These are phyloP conservation scores for Albifimbria verrucaria DNA, from an alignment of 2,329 filamentous ascomycete genomes.

Conservation along the genomic window DNA sequence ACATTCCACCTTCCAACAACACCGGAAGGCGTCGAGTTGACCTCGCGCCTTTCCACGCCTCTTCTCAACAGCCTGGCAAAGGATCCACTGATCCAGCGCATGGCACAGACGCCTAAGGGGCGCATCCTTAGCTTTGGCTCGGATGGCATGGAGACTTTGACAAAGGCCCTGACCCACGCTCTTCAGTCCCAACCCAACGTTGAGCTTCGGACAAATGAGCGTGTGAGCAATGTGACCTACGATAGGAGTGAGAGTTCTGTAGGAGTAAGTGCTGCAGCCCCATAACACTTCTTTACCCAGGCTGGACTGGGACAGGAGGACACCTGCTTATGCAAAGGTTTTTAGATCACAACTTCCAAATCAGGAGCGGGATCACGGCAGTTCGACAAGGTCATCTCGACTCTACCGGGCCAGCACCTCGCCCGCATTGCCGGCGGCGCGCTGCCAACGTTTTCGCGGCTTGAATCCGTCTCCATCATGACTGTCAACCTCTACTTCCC, in stretches of 20 bases:
- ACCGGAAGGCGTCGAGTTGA: conserved; percentile 39
- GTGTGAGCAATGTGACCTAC: conserved; percentile 45
- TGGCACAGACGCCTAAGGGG: conserved; percentile 27
- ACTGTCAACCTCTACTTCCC: conserved; percentile 87
- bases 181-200: conserved; percentile 57
- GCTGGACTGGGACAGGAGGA: no score
- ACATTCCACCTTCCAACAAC: conserved; percentile 22
- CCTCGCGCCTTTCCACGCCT: conserved; percentile 25
- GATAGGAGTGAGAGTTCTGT: conserved; percentile 33
- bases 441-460: conserved; percentile 48
- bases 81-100: conserved; percentile 24
- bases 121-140: conserved; percentile 34
- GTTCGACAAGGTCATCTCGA: conserved; percentile 62
- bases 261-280: conserved; percentile 38
- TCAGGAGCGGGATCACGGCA: conserved; percentile 2
- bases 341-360: conserved; percentile 14
- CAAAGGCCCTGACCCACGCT: conserved; percentile 47
- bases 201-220: conserved; percentile 46
- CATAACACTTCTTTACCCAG: no score
- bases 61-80: conserved; percentile 24
- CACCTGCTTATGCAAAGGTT: no score
- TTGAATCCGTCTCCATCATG: conserved; percentile 76
- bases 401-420: conserved; percentile 51
- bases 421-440: conserved; percentile 29
- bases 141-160: conserved; percentile 61